A percentile compares a stretch with the other conserved stretches of the same genome.
Conservation (phyloP, 2,329 filamentous ascomycete genomes). For the Cordyceps tenuipes region DNA sequence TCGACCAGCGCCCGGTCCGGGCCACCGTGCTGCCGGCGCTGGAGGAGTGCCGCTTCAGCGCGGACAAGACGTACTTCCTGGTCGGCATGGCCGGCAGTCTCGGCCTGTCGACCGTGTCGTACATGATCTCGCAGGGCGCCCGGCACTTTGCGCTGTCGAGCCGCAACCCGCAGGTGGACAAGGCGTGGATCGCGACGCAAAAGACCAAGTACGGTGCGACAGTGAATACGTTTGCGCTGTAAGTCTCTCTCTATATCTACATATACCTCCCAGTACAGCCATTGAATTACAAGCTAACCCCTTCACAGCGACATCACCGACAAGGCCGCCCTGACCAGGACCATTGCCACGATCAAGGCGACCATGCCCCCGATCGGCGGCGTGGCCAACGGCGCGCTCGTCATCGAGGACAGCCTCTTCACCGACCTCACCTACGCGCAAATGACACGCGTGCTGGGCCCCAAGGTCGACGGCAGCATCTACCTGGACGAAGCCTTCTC, state of each 20-base stretch:
- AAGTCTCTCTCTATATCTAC: not conserved
- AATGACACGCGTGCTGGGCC: conserved; percentile 1
- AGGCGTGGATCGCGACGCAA: not conserved
- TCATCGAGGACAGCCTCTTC: conserved; percentile 23
- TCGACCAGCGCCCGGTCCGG: not conserved
- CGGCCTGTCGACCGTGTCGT: conserved; percentile 28
- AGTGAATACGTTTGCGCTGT: conserved; percentile 5
- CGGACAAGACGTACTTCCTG: conserved; percentile 22
- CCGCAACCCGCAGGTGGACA: conserved; percentile 25
- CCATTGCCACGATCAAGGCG: conserved; percentile 16
- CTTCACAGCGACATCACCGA: conserved; percentile 16
- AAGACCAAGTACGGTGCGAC: not conserved
- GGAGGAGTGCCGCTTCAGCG: not conserved
- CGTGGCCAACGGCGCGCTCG: conserved; percentile 30
- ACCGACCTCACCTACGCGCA: conserved; percentile 13
- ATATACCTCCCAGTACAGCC: too few relatives aligned
- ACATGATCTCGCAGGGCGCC: conserved; percentile 29
- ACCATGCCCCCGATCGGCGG: conserved; percentile 28
- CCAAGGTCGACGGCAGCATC: conserved; percentile 10
- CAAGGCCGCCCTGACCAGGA: conserved; percentile 4
- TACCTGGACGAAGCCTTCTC: conserved; percentile 10
- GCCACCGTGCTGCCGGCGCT: not conserved
- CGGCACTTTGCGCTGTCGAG: conserved; percentile 28
- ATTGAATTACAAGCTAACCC: not conserved
- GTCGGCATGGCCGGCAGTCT: conserved; percentile 25